Evolutionary conservation across 129 eudicot species (phyloP).

Genomic region (Oenanthe sinensis): DNA sequence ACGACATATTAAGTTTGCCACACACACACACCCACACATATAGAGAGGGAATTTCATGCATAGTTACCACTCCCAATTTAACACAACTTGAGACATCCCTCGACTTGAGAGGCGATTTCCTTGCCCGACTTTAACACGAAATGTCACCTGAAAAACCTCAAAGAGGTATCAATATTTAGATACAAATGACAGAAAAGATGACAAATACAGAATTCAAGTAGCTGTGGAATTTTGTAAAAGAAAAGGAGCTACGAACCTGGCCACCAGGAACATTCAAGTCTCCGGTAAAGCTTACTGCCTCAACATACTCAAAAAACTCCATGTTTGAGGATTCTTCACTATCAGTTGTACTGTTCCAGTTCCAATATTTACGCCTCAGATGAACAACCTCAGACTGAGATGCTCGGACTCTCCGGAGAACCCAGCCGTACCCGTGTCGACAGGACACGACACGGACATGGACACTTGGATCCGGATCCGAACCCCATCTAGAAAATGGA

Average conservation of each 20-base stretch:
- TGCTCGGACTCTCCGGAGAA: no score
- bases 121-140: conserved; percentile 89
- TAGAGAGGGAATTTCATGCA: background rate
- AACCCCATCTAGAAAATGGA: no score
- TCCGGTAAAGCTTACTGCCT: conserved; percentile 98
- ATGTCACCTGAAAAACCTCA: conserved; percentile 50
- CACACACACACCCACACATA: background rate
- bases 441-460: no score
- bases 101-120: conserved; percentile 59
- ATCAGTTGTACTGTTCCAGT: conserved; percentile 59
- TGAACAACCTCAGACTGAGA: conserved; percentile 12
- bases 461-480: no score
- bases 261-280: conserved; percentile 98
- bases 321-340: conserved; percentile 39
- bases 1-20: background rate
- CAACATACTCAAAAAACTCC: conserved; percentile 93
- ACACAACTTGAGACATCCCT: conserved; percentile 73
- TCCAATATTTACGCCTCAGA: conserved; percentile 86
- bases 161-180: background rate
- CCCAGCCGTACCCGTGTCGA: no score
- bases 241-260: conserved; percentile 39
- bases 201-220: background rate
- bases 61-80: conserved; percentile 80
- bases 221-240: background rate
- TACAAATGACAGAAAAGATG: background rate